These are phyloP conservation scores for Cyamopsis tetragonoloba DNA, from an alignment of 306 rosid genomes.

Conservation along the genomic window DNA sequence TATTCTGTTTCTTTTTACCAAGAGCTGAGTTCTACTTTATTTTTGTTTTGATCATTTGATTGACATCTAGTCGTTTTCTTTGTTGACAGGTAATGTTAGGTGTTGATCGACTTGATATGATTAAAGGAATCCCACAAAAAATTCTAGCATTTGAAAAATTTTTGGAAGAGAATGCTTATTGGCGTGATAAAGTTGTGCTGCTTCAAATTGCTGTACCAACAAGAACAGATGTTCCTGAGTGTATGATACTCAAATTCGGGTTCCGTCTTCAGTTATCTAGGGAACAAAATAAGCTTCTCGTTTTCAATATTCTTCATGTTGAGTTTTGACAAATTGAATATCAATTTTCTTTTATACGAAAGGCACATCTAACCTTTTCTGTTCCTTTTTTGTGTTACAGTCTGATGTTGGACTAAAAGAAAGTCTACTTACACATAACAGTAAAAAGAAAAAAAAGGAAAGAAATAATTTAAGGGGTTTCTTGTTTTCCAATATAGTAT, in stretches of 20 bases:
- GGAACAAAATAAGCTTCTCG: slow-evolving; percentile 1
- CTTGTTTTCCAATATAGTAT: not conserved
- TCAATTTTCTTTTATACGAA: not conserved
- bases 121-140: slow-evolving; percentile 94
- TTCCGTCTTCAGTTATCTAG: slow-evolving; percentile 15
- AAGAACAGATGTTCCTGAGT: slow-evolving; percentile 93
- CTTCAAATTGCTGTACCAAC: slow-evolving; percentile 97
- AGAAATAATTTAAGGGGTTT: not conserved
- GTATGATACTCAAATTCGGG: slow-evolving; percentile 43
- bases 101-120: slow-evolving; percentile 95
- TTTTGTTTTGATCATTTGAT: not conserved
- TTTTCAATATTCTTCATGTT: not conserved
- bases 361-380: not conserved
- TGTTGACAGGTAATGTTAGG: slow-evolving; percentile 82
- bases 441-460: not conserved
- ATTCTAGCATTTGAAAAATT: slow-evolving; percentile 88
- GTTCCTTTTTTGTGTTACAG: not conserved
- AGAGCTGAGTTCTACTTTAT: not conserved
- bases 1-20: not conserved
- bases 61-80: slow-evolving; percentile 9
- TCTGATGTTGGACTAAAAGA: not conserved
- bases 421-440: not conserved
- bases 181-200: slow-evolving; percentile 85
- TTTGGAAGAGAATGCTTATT: slow-evolving; percentile 65
- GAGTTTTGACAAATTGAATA: not conserved